A percentile compares a stretch with the other conserved stretches of the same genome.
Conservation (phyloP, 345 rosid species). For the Eucalyptus fibrosa region DNA sequence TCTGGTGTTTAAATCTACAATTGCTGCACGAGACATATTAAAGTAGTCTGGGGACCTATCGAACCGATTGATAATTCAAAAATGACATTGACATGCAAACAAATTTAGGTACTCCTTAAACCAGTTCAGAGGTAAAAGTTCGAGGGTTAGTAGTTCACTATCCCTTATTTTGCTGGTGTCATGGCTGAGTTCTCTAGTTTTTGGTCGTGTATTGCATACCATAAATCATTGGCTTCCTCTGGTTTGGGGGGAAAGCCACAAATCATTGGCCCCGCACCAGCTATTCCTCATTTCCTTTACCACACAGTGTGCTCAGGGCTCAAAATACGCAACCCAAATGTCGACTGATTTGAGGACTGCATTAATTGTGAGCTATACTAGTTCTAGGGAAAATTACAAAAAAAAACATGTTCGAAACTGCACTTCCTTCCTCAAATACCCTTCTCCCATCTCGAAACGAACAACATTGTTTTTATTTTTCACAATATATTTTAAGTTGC, state of each 20-base stretch:
- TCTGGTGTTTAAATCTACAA: too few relatives aligned
- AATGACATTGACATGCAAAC: neutral
- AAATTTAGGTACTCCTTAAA: neutral
- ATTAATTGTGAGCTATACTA: neutral
- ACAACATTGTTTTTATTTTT: neutral
- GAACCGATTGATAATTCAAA: neutral
- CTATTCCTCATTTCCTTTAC: neutral
- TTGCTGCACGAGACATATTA: neutral
- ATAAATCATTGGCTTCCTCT: neutral
- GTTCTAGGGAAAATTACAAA: neutral
- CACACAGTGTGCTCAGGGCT: neutral
- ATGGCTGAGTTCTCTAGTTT: neutral
- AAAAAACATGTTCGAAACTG: neutral
- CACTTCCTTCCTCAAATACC: neutral
- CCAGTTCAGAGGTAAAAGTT: neutral
- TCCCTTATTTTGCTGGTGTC: neutral
- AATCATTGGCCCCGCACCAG: too few relatives aligned
- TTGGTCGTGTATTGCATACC: neutral
- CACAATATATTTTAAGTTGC: neutral
- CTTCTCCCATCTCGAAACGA: neutral
- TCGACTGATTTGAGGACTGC: neutral
- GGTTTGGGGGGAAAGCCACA: neutral
- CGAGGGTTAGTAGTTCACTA: neutral
- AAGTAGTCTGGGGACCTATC: neutral
- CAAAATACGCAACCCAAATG: neutral